Evolutionary conservation across 306 rosid species (phyloP).

Genomic region (Aeschynomene evenia): DNA sequence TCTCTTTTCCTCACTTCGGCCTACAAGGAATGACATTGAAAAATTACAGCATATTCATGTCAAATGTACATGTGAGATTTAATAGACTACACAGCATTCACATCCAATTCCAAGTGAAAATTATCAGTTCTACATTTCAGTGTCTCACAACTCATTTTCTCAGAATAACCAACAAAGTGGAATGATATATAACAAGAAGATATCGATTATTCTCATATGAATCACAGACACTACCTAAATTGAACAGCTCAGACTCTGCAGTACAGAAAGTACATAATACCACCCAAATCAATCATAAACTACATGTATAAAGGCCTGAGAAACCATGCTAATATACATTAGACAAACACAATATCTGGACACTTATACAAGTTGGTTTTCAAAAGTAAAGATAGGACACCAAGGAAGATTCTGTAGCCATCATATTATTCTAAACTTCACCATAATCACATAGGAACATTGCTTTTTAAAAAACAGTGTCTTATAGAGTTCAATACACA

Average conservation of each 20-base stretch:
- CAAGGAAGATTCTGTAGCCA: slow-evolving; percentile 6
- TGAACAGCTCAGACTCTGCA: slow-evolving; percentile 19
- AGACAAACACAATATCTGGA: not conserved
- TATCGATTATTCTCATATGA: slow-evolving; percentile 21
- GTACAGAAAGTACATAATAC: slow-evolving; percentile 6
- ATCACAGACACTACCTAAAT: slow-evolving; percentile 9
- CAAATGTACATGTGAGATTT: slow-evolving; percentile 14
- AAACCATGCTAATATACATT: slow-evolving; percentile 7
- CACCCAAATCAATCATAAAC: not conserved
- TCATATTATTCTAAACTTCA: slow-evolving; percentile 16
- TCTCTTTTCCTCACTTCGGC: slow-evolving; percentile 88
- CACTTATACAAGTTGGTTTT: not conserved
- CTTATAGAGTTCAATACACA: slow-evolving; percentile 17
- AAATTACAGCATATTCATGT: slow-evolving; percentile 14
- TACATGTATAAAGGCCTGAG: not conserved
- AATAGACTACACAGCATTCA: slow-evolving; percentile 2
- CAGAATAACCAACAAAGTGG: not conserved
- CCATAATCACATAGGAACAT: slow-evolving; percentile 8
- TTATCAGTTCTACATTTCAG: slow-evolving; percentile 7
- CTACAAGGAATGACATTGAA: slow-evolving; percentile 42
- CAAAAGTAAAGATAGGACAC: not conserved
- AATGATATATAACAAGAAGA: slow-evolving; percentile 11
- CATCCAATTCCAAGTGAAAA: not conserved
- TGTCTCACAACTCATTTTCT: not conserved
- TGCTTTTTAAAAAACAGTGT: slow-evolving; percentile 13